Conservation (phyloP, 1,139 yeast species). For the Zygotorulaspora mrakii region DNA sequence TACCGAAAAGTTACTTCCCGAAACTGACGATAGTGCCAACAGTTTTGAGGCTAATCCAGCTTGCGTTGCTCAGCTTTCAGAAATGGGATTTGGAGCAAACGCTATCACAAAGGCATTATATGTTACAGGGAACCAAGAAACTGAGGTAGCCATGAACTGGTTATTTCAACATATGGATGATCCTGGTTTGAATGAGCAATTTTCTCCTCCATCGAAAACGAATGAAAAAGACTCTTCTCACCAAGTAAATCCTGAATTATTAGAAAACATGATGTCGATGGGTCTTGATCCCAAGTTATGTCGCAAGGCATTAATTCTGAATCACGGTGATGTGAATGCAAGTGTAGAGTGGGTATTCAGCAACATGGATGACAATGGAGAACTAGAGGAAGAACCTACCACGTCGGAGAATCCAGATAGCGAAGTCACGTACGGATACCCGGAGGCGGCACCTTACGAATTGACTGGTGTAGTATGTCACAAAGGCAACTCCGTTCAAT, state of each 20-base stretch:
- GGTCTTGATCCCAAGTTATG: conserved; percentile 68
- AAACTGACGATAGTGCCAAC: conserved; percentile 35
- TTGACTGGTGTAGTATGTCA: conserved; percentile 81
- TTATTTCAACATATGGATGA: conserved; percentile 86
- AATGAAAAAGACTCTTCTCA: conserved; percentile 17
- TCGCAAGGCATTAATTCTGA: conserved; percentile 61
- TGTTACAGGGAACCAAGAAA: conserved; percentile 61
- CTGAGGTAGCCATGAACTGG: conserved; percentile 91
- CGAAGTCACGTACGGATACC: conserved; percentile 33
- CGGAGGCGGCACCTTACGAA: conserved; percentile 42
- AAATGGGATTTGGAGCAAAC: conserved; percentile 84
- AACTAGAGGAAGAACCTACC: conserved; percentile 19
- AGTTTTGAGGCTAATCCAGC: conserved; percentile 54
- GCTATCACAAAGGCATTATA: conserved; percentile 66
- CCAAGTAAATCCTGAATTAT: conserved; percentile 47
- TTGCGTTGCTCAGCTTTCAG: conserved; percentile 52
- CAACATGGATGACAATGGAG: conserved; percentile 68
- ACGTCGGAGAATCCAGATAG: conserved; percentile 23
- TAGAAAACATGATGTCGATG: conserved; percentile 54
- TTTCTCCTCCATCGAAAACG: conserved; percentile 35
- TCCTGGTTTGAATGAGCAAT: conserved; percentile 65
- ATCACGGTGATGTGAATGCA: conserved; percentile 58
- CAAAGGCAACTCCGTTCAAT: conserved; percentile 89
- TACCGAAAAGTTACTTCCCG: conserved; percentile 44
- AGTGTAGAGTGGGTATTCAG: conserved; percentile 89